A percentile compares a stretch with the other conserved stretches of the same genome.
Conservation (phyloP, 2,329 filamentous ascomycete species). For the Pestalotiopsis sp. region DNA sequence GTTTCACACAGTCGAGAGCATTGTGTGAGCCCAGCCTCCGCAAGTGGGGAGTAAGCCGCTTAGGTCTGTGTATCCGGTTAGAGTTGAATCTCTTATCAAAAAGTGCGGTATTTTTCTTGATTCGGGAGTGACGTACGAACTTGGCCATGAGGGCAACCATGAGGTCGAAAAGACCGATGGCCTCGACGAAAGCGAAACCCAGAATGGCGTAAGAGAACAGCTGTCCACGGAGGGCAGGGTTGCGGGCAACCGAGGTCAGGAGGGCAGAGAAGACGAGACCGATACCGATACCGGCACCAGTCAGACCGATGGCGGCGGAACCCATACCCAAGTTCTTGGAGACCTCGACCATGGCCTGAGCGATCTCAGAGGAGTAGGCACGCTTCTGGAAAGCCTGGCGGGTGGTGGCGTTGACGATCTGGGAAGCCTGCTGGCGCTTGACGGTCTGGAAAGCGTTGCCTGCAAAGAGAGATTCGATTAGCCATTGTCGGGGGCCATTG, state of each 20-base stretch:
- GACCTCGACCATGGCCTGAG: constrained; percentile 85
- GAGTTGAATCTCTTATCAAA: constrained; percentile 8
- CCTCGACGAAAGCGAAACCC: constrained; percentile 93
- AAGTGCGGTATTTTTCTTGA: constrained; percentile 15
- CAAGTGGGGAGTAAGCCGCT: constrained; percentile 31
- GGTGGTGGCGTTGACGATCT: constrained; percentile 67
- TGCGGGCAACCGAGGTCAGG: constrained; percentile 87
- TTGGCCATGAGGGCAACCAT: constrained; percentile 95
- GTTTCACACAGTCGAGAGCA: constrained; percentile 30
- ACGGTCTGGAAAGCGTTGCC: constrained; percentile 66
- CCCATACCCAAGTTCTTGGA: constrained; percentile 92
- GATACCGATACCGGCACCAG: constrained; percentile 93
- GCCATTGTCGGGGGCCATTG: constrained; percentile 12
- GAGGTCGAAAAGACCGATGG: constrained; percentile 86
- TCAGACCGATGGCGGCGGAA: constrained; percentile 87
- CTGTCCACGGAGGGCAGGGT: constrained; percentile 92
- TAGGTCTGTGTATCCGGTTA: constrained; percentile 31
- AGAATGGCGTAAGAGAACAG: constrained; percentile 96
- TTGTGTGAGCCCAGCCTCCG: constrained; percentile 32
- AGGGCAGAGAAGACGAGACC: constrained; percentile 92
- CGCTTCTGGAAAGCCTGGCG: constrained; percentile 70
- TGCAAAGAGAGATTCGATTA: constrained; percentile 35
- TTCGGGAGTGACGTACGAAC: constrained; percentile 62
- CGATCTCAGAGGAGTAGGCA: constrained; percentile 86
- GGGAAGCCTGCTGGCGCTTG: constrained; percentile 73